phyloP scores from a whole-genome alignment of 1,139 yeast species.

The Geotrichum europaeum region DNA sequence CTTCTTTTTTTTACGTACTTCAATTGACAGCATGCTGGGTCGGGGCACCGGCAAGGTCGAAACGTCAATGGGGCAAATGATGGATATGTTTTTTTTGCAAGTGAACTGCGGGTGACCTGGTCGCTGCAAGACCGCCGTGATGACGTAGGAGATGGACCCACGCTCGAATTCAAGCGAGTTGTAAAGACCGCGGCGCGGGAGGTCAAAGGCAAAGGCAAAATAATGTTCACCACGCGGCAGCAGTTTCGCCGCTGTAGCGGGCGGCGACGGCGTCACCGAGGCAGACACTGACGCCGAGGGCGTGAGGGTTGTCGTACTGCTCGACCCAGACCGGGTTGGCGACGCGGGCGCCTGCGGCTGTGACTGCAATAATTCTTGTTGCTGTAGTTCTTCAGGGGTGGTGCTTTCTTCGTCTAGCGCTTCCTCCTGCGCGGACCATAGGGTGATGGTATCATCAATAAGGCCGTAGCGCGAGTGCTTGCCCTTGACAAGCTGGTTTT shows the following conservation, averaged over 20 bases:
- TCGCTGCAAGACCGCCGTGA: conserved; percentile 50
- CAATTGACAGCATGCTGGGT: conserved; percentile 59
- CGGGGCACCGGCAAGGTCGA: conserved; percentile 58
- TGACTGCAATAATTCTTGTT: not conserved
- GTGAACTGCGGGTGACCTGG: conserved; percentile 26
- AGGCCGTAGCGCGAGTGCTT: conserved; percentile 37
- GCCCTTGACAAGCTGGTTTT: conserved; percentile 39
- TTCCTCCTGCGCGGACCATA: conserved; percentile 51
- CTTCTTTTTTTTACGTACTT: conserved; percentile 36
- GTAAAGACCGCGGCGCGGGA: conserved; percentile 64
- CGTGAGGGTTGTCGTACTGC: not conserved
- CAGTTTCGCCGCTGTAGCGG: conserved; percentile 18
- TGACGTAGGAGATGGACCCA: conserved; percentile 67
- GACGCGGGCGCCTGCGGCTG: not conserved
- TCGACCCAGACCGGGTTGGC: not conserved
- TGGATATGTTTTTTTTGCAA: conserved; percentile 44
- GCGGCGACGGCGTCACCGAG: conserved; percentile 9
- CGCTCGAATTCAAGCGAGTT: conserved; percentile 79
- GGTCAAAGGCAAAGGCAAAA: conserved; percentile 74
- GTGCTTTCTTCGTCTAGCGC: conserved; percentile 19
- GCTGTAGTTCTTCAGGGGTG: not conserved
- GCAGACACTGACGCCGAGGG: conserved; percentile 4
- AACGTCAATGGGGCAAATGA: conserved; percentile 72
- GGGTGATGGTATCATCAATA: conserved; percentile 57
- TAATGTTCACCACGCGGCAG: conserved; percentile 64